Evolutionary conservation across 2,329 filamentous ascomycete species (phyloP).

Genomic region (Trichoderma atrobrunneum): DNA sequence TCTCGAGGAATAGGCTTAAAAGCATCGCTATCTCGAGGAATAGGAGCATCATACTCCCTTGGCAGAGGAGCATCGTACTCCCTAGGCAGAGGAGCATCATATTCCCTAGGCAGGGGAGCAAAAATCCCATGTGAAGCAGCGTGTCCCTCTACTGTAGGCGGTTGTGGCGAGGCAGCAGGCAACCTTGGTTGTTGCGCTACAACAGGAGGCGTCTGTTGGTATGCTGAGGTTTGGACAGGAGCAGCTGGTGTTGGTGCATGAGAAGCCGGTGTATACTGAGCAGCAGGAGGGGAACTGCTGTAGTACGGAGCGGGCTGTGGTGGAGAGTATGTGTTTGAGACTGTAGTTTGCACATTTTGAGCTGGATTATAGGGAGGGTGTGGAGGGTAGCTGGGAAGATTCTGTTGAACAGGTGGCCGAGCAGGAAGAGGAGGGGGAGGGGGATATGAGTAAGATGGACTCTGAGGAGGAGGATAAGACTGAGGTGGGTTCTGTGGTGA

Average conservation of each 20-base stretch:
- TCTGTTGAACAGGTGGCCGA: neutral
- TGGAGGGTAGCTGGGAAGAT: neutral
- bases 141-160: neutral
- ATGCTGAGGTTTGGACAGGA: neutral
- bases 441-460: neutral
- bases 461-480: neutral
- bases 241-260: neutral
- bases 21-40: neutral
- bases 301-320: neutral
- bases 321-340: neutral
- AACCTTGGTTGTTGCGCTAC: neutral
- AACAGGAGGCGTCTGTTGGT: neutral
- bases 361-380: neutral
- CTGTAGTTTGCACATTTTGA: neutral
- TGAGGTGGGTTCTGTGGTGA: neutral
- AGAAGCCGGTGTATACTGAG: neutral
- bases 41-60: too few species aligned
- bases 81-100: neutral
- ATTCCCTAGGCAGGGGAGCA: neutral
- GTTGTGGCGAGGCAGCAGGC: neutral
- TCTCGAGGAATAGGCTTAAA: neutral
- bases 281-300: neutral
- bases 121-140: neutral
- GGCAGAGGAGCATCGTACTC: too few species aligned
- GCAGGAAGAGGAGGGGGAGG: neutral